Conservation (phyloP, 257 asterid species). For the Oldenlandia corymbosa region DNA sequence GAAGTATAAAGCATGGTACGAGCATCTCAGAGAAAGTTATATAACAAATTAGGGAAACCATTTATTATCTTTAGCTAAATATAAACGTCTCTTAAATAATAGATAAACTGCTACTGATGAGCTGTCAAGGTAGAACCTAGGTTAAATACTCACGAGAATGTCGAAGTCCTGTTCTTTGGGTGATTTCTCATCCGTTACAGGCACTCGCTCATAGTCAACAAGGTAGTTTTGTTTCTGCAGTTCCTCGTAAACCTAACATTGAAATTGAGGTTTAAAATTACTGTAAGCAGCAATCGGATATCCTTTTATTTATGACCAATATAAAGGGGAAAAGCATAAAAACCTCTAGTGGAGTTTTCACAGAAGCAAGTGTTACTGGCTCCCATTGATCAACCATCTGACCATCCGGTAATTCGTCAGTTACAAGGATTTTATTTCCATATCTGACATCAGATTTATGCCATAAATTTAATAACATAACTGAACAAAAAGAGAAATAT, state of each 20-base stretch:
- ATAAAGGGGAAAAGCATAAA: neutral
- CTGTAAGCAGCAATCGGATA: slow-evolving; percentile 21
- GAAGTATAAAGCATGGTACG: slow-evolving; percentile 10
- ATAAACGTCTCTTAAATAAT: too few relatives aligned
- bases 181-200: slow-evolving; percentile 90
- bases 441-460: slow-evolving; percentile 53
- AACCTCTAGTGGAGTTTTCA: slow-evolving; percentile 95
- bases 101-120: too few relatives aligned
- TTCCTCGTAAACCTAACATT: slow-evolving; percentile 78
- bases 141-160: slow-evolving; percentile 59
- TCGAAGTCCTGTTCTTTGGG: slow-evolving; percentile 98
- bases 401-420: slow-evolving; percentile 99
- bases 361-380: slow-evolving; percentile 72
- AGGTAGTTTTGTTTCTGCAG: slow-evolving; percentile 67
- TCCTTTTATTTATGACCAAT: slow-evolving; percentile 1
- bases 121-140: slow-evolving; percentile 13
- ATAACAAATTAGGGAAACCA: slow-evolving; percentile 1
- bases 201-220: slow-evolving; percentile 93
- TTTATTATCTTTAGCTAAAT: too few relatives aligned
- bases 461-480: neutral
- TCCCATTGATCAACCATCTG: slow-evolving; percentile 99
- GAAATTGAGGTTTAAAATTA: slow-evolving; percentile 14
- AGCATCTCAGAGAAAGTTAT: slow-evolving; percentile 1
- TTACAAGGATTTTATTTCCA: slow-evolving; percentile 93
- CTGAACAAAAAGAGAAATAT: neutral